Base-by-base conservation (phyloP, 495 filamentous ascomycete genomes). In the Elasticomyces elasticus region DNA sequence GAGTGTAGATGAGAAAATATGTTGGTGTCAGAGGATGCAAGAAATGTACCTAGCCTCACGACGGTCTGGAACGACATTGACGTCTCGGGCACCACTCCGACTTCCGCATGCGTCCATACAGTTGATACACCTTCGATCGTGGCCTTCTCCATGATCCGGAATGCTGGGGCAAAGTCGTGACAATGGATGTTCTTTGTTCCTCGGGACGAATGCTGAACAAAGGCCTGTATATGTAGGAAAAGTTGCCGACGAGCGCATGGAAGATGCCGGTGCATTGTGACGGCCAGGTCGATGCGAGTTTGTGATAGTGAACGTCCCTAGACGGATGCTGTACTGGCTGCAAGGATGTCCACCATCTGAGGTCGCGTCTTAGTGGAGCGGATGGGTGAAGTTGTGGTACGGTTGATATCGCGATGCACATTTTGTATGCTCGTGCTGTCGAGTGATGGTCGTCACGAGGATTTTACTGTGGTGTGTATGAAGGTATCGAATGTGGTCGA, bases 91-190 rank as follows among this genome's bases (percentile, higher is more conserved):
- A 24, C 5, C 17, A 23, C 44, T 20, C 27, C 25, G 13, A 13
- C 45, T 49, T 49, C 45, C 45, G 45, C 45, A 49, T 49, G 45
- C 45, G 45, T 49, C 45, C 20, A 45, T 26, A 7, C 6, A 13
- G 24, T 12, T 22, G 2, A 2, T 10, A 2, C 22, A 23, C 22
- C 24, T 2, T 26, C 42, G 42, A 22, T 22, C 40, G 17, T n/a
- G 40, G 12, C 10, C 40, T 15, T 43, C 40, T 19, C 40, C 13
- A 15, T 9, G 6, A 23, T 7, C 24, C 13, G 13, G 20, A 45
- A 45, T 23, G 20, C 42, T 10, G 42, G 13, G 12, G 35, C 13
- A n/a, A 17, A 23, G 13, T 45, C 5, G 42, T 23, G 42, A 45
- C 42, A 45, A 45, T 22, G 42, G 42, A n/a, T n/a, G n/a, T n/a